Evolutionary conservation across 805 yeast species (phyloP).

Genomic region (Candida ponderosae): DNA sequence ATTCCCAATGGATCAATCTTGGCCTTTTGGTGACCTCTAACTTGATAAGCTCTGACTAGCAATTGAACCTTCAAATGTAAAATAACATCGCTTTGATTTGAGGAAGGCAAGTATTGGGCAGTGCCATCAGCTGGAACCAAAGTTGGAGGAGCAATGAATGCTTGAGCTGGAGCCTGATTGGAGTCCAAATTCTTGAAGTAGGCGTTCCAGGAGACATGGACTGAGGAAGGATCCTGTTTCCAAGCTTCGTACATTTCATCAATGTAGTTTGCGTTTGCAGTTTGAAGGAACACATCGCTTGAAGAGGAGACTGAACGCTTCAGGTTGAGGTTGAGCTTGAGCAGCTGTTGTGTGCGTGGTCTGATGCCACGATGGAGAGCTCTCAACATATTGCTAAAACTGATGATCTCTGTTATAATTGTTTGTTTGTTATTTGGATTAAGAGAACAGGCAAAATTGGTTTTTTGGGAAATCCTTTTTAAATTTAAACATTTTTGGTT

Average conservation of each 20-base stretch:
- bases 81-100: constrained; percentile 49
- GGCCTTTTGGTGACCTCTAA: constrained; percentile 95
- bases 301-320: constrained; percentile 2
- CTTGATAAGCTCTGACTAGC: constrained; percentile 97
- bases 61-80: constrained; percentile 93
- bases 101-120: constrained; percentile 46
- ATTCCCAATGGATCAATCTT: constrained; percentile 92
- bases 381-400: background rate
- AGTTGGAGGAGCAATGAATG: constrained; percentile 90
- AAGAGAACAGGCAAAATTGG: too few species aligned
- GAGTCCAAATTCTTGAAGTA: constrained; percentile 87
- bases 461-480: too few species aligned
- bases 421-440: too few species aligned
- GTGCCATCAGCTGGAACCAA: constrained; percentile 74
- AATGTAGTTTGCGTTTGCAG: constrained; percentile 82
- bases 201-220: constrained; percentile 95
- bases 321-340: background rate
- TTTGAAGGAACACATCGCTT: constrained; percentile 69
- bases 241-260: constrained; percentile 98
- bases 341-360: background rate
- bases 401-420: too few species aligned
- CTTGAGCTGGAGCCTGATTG: constrained; percentile 60
- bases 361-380: background rate
- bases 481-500: too few species aligned
- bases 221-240: constrained; percentile 83